Evolutionary conservation across 73 alveolate species (phyloP), one percentile per base, ranked within the genome.

Genomic region (Uronychia setigera): DNA sequence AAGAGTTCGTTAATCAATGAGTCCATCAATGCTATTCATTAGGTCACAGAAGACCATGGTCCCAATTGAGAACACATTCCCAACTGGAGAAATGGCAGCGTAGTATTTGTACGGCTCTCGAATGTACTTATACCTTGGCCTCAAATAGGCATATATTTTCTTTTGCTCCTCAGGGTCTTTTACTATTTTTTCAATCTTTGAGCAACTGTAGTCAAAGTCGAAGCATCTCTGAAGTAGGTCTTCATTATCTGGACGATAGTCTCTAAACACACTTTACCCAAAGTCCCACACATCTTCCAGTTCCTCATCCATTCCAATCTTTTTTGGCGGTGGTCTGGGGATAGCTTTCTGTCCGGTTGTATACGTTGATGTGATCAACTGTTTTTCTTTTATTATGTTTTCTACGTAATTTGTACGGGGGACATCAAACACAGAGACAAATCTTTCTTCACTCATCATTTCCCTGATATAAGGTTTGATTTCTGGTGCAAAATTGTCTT

Each of bases 211-310:
- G 76, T 96, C 99, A 80, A 78, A 82, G 30, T 96, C 98, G 85
- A 94, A 96, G 86, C 99, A 96, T 29, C 86, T 91, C 32, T 90
- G 91, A 28, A 92, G 81, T 31, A 92, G 81, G 25, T 82, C 93
- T 13, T 93, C 95, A 59, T 59, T 92, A 74, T 96, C 98, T 25
- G 94, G 96, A 80, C 83, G 76, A 78, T 94, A 96, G 67, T 94
- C 91, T 77, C 93, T 87, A 74, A 96, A 96, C 9, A 96, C 92
- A 0, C 97, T 91, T n/a, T 85, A 90, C 74, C 76, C 57, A 74
- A 92, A 88, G 75, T 92, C 94, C 94, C 96, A 92, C 1, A 93
- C 93, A n/a, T 91, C 85, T 31, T 76, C 80, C 28, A 80, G 30
- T 57, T 84, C 79, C 26, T 83, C 92, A 76, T 86, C 76, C 1